Evolutionary conservation across 1,139 yeast species (phyloP).

Genomic region (Lodderomyces pseudojiufengensis): DNA sequence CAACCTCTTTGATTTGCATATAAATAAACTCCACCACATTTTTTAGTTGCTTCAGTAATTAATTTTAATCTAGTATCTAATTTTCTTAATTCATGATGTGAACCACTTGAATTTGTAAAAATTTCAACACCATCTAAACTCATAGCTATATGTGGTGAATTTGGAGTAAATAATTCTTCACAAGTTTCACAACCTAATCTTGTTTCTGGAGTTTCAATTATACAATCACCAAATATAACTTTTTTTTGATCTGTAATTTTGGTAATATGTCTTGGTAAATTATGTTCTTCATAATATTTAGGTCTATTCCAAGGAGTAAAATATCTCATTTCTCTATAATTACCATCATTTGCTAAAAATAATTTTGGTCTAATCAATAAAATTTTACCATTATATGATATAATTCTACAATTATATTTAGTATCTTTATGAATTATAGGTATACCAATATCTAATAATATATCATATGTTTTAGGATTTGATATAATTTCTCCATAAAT

Average conservation of each 20-base stretch:
- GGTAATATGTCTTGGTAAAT: slow-evolving; percentile 66
- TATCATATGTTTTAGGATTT: slow-evolving; percentile 65
- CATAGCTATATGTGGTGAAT: slow-evolving; percentile 90
- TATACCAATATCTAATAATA: slow-evolving; percentile 88
- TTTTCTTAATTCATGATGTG: slow-evolving; percentile 93
- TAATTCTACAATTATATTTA: slow-evolving; percentile 85
- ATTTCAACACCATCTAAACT: slow-evolving; percentile 95
- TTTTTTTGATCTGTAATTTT: slow-evolving; percentile 58
- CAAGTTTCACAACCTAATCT: slow-evolving; percentile 95
- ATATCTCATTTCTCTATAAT: slow-evolving; percentile 94
- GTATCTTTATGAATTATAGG: slow-evolving; percentile 86
- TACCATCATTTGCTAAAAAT: slow-evolving; percentile 94
- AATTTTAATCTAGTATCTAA: slow-evolving; percentile 78
- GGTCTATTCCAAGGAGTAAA: slow-evolving; percentile 92
- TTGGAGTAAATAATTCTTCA: slow-evolving; percentile 94
- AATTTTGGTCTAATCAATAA: slow-evolving; percentile 87
- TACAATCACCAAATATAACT: slow-evolving; percentile 88
- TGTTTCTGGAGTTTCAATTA: slow-evolving; percentile 77
- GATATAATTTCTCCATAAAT: slow-evolving; percentile 74
- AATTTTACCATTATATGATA: slow-evolving; percentile 75
- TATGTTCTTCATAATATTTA: slow-evolving; percentile 65
- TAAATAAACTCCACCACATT: slow-evolving; percentile 93
- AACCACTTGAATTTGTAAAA: slow-evolving; percentile 91
- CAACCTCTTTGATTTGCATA: slow-evolving; percentile 97
- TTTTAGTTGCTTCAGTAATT: slow-evolving; percentile 87